Evolutionary conservation across 169 alveolate species (phyloP).

Genomic region (Eimeria acervulina): DNA sequence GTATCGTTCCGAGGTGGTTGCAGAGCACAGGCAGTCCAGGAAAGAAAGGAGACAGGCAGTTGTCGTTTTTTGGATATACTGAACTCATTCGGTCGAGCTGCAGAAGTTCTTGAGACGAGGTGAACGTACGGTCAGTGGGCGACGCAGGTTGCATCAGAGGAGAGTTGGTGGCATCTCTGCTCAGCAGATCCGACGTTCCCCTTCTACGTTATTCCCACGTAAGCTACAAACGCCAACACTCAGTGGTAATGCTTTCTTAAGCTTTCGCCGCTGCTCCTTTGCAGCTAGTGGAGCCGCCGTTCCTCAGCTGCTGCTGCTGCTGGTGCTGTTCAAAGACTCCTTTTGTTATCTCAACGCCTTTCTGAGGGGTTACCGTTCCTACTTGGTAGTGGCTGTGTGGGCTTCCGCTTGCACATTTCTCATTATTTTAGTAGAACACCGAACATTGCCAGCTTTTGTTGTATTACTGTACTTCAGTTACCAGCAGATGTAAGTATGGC

Average conservation of each 20-base stretch:
- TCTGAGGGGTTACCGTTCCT: neutral
- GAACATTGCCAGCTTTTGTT: no score
- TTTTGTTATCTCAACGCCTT: neutral
- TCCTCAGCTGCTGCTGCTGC: slow-evolving; percentile 15
- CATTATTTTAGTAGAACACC: no score
- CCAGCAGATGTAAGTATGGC: neutral
- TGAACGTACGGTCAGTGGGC: neutral
- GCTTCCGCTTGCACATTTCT: neutral
- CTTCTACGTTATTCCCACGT: slow-evolving; percentile 65
- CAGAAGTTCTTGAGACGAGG: neutral
- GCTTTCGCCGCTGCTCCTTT: neutral
- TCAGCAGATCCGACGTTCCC: slow-evolving; percentile 50
- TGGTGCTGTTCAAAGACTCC: neutral
- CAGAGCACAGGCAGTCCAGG: neutral
- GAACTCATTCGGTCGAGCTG: neutral
- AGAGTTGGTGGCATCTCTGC: slow-evolving; percentile 77
- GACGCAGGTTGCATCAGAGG: slow-evolving; percentile 66
- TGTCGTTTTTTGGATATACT: neutral
- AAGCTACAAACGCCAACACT: neutral
- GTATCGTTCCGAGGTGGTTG: neutral
- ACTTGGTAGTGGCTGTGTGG: neutral
- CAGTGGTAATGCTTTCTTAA: neutral
- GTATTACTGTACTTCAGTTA: neutral
- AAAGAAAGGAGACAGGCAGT: neutral
- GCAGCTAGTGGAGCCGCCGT: neutral